phyloP scores from a whole-genome alignment of 1,284 basidiomycete species.

The Trichosporon sp. region DNA sequence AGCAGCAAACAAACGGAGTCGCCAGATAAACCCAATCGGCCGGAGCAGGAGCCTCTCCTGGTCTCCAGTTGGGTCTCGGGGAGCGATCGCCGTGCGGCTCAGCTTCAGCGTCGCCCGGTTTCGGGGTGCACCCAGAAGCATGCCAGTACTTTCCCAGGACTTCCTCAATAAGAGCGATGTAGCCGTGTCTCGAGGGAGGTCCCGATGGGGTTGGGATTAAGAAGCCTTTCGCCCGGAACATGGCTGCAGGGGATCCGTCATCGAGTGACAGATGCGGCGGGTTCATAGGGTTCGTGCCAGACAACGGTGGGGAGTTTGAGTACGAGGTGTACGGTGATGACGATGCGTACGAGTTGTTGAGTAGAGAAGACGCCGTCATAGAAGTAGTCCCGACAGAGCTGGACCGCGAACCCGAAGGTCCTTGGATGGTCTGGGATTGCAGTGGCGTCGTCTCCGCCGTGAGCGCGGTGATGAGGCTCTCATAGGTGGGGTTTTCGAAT shows the following conservation, averaged over 20 bases:
- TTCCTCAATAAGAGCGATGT: constrained; percentile 36
- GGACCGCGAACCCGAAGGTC: background rate
- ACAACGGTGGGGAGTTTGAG: background rate
- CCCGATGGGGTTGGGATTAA: constrained; percentile 38
- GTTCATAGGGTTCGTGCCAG: background rate
- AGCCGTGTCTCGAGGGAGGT: constrained; percentile 36
- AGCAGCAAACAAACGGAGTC: constrained; percentile 44
- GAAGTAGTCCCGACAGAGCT: background rate
- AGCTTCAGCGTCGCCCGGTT: constrained; percentile 6
- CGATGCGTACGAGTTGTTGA: background rate
- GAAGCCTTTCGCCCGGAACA: constrained; percentile 18
- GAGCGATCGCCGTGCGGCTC: constrained; percentile 1
- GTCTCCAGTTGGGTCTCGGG: constrained; percentile 9
- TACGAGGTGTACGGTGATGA: background rate
- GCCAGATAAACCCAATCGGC: constrained; percentile 43
- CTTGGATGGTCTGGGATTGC: background rate
- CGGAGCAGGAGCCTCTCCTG: constrained; percentile 19
- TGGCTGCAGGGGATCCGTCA: constrained; percentile 4
- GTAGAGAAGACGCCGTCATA: background rate
- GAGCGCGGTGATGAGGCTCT: constrained; percentile 40
- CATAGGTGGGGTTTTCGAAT: constrained; percentile 46
- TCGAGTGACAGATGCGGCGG: constrained; percentile 17
- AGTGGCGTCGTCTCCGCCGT: constrained; percentile 31
- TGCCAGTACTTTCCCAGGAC: constrained; percentile 45
- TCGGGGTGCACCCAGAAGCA: constrained; percentile 24